Evolutionary conservation across 2,329 filamentous ascomycete genomes (phyloP).

Genomic region (Pseudogymnoascus sp.): DNA sequence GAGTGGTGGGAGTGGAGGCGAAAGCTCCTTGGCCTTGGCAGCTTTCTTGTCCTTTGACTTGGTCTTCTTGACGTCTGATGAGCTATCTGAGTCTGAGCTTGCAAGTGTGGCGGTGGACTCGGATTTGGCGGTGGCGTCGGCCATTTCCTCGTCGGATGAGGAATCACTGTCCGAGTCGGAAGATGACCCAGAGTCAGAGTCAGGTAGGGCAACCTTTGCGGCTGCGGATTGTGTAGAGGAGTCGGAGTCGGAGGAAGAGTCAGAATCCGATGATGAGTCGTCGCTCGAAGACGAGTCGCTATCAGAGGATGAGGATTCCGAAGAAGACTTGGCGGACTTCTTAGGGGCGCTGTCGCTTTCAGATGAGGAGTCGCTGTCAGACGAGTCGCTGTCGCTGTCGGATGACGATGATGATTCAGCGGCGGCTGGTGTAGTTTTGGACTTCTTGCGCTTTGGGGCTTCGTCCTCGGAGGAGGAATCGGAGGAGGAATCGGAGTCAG

Average conservation of each 20-base stretch:
- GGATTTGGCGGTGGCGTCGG: slow-evolving; percentile 28
- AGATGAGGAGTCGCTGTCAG: slow-evolving; percentile 16
- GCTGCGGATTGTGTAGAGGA: slow-evolving; percentile 14
- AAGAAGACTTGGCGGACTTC: slow-evolving; percentile 7
- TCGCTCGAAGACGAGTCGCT: neutral
- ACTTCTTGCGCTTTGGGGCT: slow-evolving; percentile 44
- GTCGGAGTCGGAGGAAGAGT: slow-evolving; percentile 24
- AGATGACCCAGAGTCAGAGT: slow-evolving; percentile 37
- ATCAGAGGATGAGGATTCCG: slow-evolving; percentile 1
- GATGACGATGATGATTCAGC: slow-evolving; percentile 35
- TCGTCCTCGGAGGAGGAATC: slow-evolving; percentile 35
- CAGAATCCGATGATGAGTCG: too few relatives aligned
- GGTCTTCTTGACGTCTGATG: slow-evolving; percentile 14
- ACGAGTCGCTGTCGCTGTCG: slow-evolving; percentile 25
- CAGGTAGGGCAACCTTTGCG: slow-evolving; percentile 27
- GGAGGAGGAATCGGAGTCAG: slow-evolving; percentile 29
- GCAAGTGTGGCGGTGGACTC: slow-evolving; percentile 44
- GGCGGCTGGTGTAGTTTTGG: slow-evolving; percentile 30
- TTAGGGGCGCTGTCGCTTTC: neutral
- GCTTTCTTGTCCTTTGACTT: slow-evolving; percentile 11
- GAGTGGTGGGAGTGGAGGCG: slow-evolving; percentile 21
- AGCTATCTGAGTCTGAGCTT: slow-evolving; percentile 28
- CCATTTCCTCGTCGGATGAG: slow-evolving; percentile 29
- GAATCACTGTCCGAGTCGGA: slow-evolving; percentile 38
- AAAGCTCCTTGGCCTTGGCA: slow-evolving; percentile 27